Conservation (phyloP, 495 filamentous ascomycete genomes). For the Penicillium pulvis region DNA sequence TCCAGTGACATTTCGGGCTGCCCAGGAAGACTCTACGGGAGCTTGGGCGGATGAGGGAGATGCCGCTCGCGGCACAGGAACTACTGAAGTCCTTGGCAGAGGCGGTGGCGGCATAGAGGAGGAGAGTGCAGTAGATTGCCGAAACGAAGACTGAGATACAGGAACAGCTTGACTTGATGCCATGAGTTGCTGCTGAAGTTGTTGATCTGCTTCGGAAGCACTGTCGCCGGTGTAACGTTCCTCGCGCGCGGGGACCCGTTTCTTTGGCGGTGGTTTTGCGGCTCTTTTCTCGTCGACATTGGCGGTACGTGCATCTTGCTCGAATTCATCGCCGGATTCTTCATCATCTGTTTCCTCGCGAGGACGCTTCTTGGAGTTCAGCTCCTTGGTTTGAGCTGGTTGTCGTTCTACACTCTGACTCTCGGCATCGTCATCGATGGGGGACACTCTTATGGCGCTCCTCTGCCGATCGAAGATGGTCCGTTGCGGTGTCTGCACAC, state of each 20-base stretch:
- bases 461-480: slow-evolving; percentile 40
- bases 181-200: neutral
- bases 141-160: no score
- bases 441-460: slow-evolving; percentile 32
- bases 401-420: slow-evolving; percentile 18
- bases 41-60: neutral
- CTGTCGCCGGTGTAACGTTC: neutral
- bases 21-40: neutral
- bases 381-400: slow-evolving; percentile 7
- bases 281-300: neutral
- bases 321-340: slow-evolving; percentile 5
- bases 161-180: neutral
- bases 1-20: slow-evolving; percentile 3
- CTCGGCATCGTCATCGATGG: slow-evolving; percentile 10
- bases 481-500: slow-evolving; percentile 8
- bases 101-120: no score
- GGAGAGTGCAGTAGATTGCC: no score
- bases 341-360: slow-evolving; percentile 2
- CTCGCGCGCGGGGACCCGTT: neutral
- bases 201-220: neutral
- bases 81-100: no score
- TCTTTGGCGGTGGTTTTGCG: neutral
- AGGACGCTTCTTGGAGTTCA: slow-evolving; percentile 22
- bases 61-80: neutral
- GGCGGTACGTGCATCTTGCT: neutral